These are phyloP conservation scores for Neurospora sp. DNA, from an alignment of 495 filamentous ascomycete species.

Conservation along the genomic window DNA sequence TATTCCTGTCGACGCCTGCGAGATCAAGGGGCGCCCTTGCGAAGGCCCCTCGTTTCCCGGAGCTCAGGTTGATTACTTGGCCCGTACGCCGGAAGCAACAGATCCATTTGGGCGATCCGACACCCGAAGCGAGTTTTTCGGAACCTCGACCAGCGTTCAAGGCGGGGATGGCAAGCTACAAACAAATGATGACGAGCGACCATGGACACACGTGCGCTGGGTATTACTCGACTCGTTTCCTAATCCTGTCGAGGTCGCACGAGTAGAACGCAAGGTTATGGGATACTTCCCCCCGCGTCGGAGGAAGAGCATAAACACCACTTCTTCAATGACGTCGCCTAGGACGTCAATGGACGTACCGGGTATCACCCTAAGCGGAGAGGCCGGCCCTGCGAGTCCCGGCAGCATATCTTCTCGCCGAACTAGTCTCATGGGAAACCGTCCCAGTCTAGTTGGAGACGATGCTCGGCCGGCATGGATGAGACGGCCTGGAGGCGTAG, in stretches of 20 bases:
- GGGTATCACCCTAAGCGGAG: constrained; percentile 24
- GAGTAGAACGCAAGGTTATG: constrained; percentile 67
- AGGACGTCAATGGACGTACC: constrained; percentile 54
- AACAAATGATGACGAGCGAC: constrained; percentile 32
- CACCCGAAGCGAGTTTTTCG: constrained; percentile 26
- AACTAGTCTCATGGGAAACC: constrained; percentile 23
- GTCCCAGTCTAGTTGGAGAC: constrained; percentile 17
- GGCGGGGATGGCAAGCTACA: constrained; percentile 3
- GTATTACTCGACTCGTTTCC: constrained; percentile 62
- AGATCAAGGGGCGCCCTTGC: constrained; percentile 63
- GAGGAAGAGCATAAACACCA: constrained; percentile 57
- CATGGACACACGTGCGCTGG: constrained; percentile 84
- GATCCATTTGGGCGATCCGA: constrained; percentile 17
- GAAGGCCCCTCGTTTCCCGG: constrained; percentile 26
- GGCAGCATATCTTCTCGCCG: constrained; percentile 31
- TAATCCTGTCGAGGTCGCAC: constrained; percentile 71
- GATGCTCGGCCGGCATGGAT: constrained; percentile 43
- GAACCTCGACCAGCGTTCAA: constrained; percentile 16
- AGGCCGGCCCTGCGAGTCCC: constrained; percentile 25
- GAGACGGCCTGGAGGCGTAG: constrained; percentile 74
- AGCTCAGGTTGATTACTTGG: constrained; percentile 34
- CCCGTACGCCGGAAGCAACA: constrained; percentile 30
- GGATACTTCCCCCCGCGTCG: constrained; percentile 88
- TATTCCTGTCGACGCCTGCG: constrained; percentile 83
- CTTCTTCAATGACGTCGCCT: constrained; percentile 49